Conservation (phyloP, 2,329 filamentous ascomycete species). For the Scleromitrula shiraiana region DNA sequence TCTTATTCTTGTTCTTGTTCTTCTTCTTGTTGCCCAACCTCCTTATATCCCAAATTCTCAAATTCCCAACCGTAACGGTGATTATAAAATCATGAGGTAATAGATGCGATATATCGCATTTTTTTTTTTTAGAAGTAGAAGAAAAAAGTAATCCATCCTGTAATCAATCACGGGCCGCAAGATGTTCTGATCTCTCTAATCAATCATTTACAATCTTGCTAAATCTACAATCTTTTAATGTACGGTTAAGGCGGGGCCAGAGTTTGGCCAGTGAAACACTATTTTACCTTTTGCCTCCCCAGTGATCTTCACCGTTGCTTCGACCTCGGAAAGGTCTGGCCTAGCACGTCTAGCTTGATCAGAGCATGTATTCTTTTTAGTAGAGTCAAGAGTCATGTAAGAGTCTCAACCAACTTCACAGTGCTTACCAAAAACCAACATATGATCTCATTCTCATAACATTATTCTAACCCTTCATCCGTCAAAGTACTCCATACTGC, state of each 20-base stretch:
- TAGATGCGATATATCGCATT: slow-evolving; percentile 6
- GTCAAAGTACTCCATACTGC: background rate
- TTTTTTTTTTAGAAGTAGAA: background rate
- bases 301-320: background rate
- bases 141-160: background rate
- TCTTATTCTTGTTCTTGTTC: too few relatives aligned
- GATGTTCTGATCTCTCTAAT: slow-evolving; percentile 1
- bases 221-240: background rate
- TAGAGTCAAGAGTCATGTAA: too few relatives aligned
- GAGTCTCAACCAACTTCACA: too few relatives aligned
- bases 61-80: slow-evolving; percentile 8
- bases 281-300: too few relatives aligned
- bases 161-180: slow-evolving; percentile 4
- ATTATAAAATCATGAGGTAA: slow-evolving; percentile 1
- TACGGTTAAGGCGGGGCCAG: slow-evolving; percentile 4
- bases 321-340: background rate
- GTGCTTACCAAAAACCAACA: background rate
- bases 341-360: too few relatives aligned
- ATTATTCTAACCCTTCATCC: background rate
- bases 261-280: slow-evolving; percentile 1
- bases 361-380: too few relatives aligned
- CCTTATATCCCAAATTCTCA: background rate
- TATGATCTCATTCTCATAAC: background rate
- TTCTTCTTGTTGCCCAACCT: slow-evolving; percentile 8
- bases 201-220: background rate